These are phyloP conservation scores for Cucumis sativus DNA, from an alignment of 306 rosid genomes.

Conservation along the genomic window Cucumber_9930_V3 NC_026659.2:13370001-13370500, in stretches of 20 bases:
- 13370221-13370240: conserved; percentile 68
- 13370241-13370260: conserved; percentile 55
- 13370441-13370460: conserved; percentile 27
- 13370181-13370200: not conserved
- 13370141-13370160: conserved; percentile 68
- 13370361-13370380: conserved; percentile 70
- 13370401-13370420: conserved; percentile 16
- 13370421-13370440: conserved; percentile 16
- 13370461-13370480: conserved; percentile 39
- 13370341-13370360: conserved; percentile 49
- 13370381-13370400: conserved; percentile 56
- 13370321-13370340: conserved; percentile 12
- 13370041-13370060: not conserved
- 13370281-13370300: conserved; percentile 64
- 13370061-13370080: conserved; percentile 29
- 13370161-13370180: conserved; percentile 65
- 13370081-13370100: conserved; percentile 45
- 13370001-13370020: too few species aligned
- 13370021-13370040: not conserved
- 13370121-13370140: conserved; percentile 75
- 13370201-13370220: conserved; percentile 30
- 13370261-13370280: conserved; percentile 44
- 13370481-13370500: conserved; percentile 49
- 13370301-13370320: conserved; percentile 22
- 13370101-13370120: conserved; percentile 66